Conservation (phyloP, 345 rosid genomes). For the Lagerstroemia speciosa region DNA sequence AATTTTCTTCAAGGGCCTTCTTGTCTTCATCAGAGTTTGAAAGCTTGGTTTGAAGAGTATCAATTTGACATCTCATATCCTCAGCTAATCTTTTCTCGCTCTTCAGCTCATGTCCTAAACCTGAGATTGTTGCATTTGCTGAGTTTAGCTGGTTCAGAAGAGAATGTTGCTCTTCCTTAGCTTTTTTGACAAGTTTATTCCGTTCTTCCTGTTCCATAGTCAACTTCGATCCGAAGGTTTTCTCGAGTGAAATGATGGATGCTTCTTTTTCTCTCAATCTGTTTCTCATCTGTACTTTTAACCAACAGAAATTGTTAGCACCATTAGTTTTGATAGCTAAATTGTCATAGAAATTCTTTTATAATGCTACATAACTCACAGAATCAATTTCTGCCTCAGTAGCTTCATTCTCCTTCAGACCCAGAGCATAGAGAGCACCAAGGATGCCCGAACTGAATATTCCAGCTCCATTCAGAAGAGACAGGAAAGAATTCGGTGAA, state of each 20-base stretch:
- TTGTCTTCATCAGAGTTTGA: conserved; percentile 49
- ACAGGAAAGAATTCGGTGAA: conserved; percentile 47
- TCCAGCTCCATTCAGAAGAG: conserved; percentile 72
- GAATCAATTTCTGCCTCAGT: conserved; percentile 48
- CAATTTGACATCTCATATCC: conserved; percentile 43
- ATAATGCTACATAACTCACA: conserved; percentile 32
- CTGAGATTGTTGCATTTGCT: conserved; percentile 50
- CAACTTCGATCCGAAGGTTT: conserved; percentile 47
- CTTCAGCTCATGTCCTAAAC: conserved; percentile 62
- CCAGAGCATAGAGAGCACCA: conserved; percentile 78
- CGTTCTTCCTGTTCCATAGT: conserved; percentile 55
- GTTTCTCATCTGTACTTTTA: conserved; percentile 44
- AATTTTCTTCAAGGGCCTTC: conserved; percentile 43
- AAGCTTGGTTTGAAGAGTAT: conserved; percentile 38
- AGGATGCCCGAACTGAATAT: conserved; percentile 64
- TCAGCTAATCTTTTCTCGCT: conserved; percentile 49
- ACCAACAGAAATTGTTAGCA: neutral
- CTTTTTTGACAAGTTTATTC: conserved; percentile 33
- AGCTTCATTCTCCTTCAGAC: conserved; percentile 46
- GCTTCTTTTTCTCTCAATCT: conserved; percentile 63
- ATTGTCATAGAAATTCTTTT: neutral
- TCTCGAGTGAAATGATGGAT: conserved; percentile 40
- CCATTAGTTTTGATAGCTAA: neutral
- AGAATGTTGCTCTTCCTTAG: conserved; percentile 50
- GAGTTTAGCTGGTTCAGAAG: conserved; percentile 45